phyloP scores from a whole-genome alignment of 2,329 filamentous ascomycete species.

The Botrytis pseudocinerea region DNA sequence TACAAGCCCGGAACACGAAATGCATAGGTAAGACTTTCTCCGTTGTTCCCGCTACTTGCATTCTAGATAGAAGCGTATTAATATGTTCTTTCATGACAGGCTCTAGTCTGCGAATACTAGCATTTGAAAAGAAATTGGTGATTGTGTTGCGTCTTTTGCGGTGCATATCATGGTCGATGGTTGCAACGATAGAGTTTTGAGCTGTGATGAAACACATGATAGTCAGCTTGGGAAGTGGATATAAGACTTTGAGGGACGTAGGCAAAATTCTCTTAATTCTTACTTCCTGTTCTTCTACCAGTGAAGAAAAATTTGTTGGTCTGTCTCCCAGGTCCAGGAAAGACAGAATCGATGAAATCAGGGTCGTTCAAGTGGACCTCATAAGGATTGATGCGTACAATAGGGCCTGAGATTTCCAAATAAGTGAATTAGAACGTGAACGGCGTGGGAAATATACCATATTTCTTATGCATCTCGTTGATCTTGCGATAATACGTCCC shows the following conservation, averaged over 20 bases:
- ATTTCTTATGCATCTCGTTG: neutral
- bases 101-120: neutral
- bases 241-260: neutral
- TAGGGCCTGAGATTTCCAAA: neutral
- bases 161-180: neutral
- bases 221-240: neutral
- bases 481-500: constrained; percentile 1
- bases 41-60: neutral
- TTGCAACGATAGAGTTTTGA: constrained; percentile 25
- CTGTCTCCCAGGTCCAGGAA: neutral
- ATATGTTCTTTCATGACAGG: neutral
- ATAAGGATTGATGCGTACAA: neutral
- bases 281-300: constrained; percentile 5
- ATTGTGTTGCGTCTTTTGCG: neutral
- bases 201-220: neutral
- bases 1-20: neutral
- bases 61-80: neutral
- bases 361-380: neutral
- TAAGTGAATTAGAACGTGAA: neutral
- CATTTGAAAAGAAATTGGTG: neutral
- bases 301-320: neutral
- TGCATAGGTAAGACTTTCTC: neutral
- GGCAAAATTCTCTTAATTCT: neutral
- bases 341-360: neutral
- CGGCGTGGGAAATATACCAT: neutral